A percentile compares a stretch with the other conserved stretches of the same genome.
Evolutionary conservation across 2,329 filamentous ascomycete species (phyloP).

Genomic region (Didymella segeticola): DNA sequence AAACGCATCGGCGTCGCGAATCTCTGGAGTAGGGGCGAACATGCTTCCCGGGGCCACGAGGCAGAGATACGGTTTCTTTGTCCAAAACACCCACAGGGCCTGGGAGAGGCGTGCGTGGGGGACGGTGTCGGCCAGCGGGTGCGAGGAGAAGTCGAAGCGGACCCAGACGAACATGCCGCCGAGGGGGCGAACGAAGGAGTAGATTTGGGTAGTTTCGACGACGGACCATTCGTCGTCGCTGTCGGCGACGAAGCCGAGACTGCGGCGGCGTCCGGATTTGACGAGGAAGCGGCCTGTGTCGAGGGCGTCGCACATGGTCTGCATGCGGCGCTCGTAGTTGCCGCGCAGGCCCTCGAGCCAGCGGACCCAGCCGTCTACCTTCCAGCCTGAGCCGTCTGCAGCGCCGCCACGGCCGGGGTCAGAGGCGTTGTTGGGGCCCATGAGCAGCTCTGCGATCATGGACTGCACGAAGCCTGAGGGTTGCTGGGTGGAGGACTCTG

Average conservation of each 20-base stretch:
- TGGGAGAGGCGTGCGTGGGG: constrained; percentile 65
- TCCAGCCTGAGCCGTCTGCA: constrained; percentile 69
- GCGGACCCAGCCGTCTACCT: constrained; percentile 83
- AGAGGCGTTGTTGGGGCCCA: constrained; percentile 69
- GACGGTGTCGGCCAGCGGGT: constrained; percentile 69
- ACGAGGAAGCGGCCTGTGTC: constrained; percentile 72
- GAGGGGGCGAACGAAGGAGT: constrained; percentile 78
- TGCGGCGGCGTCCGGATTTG: constrained; percentile 62
- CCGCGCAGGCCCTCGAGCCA: constrained; percentile 88
- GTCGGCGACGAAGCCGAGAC: constrained; percentile 43
- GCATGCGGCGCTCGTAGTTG: constrained; percentile 85
- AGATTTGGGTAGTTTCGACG: constrained; percentile 75
- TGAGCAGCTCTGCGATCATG: constrained; percentile 77
- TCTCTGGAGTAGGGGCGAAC: constrained; percentile 72
- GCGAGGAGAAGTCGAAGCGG: constrained; percentile 71
- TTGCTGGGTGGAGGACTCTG: constrained; percentile 79
- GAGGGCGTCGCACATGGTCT: constrained; percentile 75
- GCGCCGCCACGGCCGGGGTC: constrained; percentile 56
- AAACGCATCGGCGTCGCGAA: constrained; percentile 67
- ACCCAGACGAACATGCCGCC: constrained; percentile 96
- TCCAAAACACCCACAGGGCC: constrained; percentile 76
- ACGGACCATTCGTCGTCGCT: constrained; percentile 71
- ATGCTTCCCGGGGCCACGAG: constrained; percentile 74
- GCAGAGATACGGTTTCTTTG: constrained; percentile 71
- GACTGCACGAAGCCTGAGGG: constrained; percentile 90